These are phyloP conservation scores for Didymella pomorum DNA, from an alignment of 2,329 filamentous ascomycete genomes.

Conservation along the genomic window DNA sequence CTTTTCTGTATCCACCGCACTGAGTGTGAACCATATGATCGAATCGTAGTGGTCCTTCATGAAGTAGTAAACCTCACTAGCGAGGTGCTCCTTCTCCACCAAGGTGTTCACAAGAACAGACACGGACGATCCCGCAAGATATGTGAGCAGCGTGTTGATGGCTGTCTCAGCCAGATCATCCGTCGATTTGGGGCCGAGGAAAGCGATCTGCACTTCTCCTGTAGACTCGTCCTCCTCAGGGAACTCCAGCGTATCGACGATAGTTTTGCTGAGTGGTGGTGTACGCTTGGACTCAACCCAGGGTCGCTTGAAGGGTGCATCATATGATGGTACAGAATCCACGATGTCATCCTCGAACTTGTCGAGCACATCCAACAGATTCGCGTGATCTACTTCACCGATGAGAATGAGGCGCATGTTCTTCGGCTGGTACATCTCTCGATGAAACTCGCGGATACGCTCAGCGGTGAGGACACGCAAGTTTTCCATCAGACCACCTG, in stretches of 20 bases:
- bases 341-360: slow-evolving; percentile 88
- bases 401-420: slow-evolving; percentile 91
- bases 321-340: slow-evolving; percentile 77
- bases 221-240: slow-evolving; percentile 96
- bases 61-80: slow-evolving; percentile 82
- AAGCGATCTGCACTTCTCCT: slow-evolving; percentile 85
- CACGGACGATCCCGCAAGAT: slow-evolving; percentile 91
- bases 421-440: slow-evolving; percentile 96
- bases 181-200: slow-evolving; percentile 84
- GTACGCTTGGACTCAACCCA: slow-evolving; percentile 90
- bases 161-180: slow-evolving; percentile 71
- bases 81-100: slow-evolving; percentile 91
- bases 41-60: slow-evolving; percentile 81
- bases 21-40: slow-evolving; percentile 85
- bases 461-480: slow-evolving; percentile 85
- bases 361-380: slow-evolving; percentile 83
- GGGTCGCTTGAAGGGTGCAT: slow-evolving; percentile 81
- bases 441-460: slow-evolving; percentile 92
- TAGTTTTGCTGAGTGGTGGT: slow-evolving; percentile 73
- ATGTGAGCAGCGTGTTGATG: slow-evolving; percentile 80
- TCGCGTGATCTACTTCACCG: slow-evolving; percentile 85
- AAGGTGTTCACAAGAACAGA: slow-evolving; percentile 90
- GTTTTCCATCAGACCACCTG: slow-evolving; percentile 95
- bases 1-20: slow-evolving; percentile 85
- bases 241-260: slow-evolving; percentile 83